These are phyloP conservation scores for Vigna trinervia DNA, from an alignment of 306 rosid genomes.

Conservation along the genomic window DNA sequence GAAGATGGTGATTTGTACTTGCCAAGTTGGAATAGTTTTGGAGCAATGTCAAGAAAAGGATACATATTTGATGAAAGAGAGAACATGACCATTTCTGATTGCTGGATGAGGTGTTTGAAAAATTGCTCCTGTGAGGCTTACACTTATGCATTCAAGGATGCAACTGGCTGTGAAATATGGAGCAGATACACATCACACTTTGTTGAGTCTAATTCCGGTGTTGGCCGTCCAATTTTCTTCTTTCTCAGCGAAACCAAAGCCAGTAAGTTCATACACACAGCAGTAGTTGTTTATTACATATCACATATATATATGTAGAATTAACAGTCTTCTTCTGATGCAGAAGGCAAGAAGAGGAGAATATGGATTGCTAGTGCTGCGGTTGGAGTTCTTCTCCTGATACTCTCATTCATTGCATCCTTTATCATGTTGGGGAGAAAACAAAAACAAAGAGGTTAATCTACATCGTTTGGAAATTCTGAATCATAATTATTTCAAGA, in stretches of 20 bases:
- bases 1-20: not conserved
- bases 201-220: not conserved
- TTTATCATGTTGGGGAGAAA: not conserved
- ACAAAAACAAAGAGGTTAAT: slow-evolving; percentile 31
- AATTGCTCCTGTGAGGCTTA: slow-evolving; percentile 31
- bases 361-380: not conserved
- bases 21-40: not conserved
- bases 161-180: slow-evolving; percentile 32
- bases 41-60: slow-evolving; percentile 4
- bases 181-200: not conserved
- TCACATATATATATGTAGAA: not conserved
- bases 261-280: slow-evolving; percentile 7
- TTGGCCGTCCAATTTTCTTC: slow-evolving; percentile 26
- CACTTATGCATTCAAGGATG: not conserved
- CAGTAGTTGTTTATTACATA: not conserved
- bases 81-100: slow-evolving; percentile 10
- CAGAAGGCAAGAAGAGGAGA: not conserved
- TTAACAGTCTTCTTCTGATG: not conserved
- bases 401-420: not conserved
- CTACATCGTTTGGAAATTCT: not conserved
- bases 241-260: not conserved
- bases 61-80: slow-evolving; percentile 19
- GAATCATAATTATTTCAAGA: no score
- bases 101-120: slow-evolving; percentile 29
- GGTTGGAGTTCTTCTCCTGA: not conserved